Conservation (phyloP, 2,329 filamentous ascomycete species). For the Xylariaceae sp. region DNA sequence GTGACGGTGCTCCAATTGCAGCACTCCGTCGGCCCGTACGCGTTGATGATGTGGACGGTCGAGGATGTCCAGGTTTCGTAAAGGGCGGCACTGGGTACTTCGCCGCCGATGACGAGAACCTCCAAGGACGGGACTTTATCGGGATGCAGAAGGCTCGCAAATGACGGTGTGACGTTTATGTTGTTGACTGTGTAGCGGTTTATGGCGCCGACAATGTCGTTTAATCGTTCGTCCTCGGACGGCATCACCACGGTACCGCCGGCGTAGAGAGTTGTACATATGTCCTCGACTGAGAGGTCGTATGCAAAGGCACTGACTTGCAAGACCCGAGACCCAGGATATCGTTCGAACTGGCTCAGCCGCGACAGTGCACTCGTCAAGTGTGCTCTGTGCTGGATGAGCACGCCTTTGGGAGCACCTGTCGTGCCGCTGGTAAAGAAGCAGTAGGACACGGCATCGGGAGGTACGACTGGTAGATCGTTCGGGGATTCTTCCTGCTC, state of each 20-base stretch:
- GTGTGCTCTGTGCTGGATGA: neutral
- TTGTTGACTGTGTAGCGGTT: neutral
- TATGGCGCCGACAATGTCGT: neutral
- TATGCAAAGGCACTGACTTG: neutral
- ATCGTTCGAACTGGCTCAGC: neutral
- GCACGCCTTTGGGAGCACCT: neutral
- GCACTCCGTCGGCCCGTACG: neutral
- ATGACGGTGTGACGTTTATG: neutral
- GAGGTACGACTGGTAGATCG: too few relatives aligned
- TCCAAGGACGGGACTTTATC: neutral
- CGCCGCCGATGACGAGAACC: neutral
- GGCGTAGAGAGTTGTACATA: neutral
- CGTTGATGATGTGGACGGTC: neutral
- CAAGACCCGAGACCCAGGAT: neutral
- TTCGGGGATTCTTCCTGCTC: too few relatives aligned
- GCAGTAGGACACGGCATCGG: too few relatives aligned
- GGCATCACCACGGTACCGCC: neutral
- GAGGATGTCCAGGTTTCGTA: neutral
- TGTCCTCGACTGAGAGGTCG: neutral
- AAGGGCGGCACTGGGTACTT: neutral
- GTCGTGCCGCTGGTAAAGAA: neutral
- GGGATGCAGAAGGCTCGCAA: neutral
- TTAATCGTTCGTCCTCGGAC: neutral
- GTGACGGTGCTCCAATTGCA: neutral
- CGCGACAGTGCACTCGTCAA: neutral